Base-by-base conservation (phyloP, 2,329 filamentous ascomycete genomes). In the Pseudocercospora macadamiae region DNA sequence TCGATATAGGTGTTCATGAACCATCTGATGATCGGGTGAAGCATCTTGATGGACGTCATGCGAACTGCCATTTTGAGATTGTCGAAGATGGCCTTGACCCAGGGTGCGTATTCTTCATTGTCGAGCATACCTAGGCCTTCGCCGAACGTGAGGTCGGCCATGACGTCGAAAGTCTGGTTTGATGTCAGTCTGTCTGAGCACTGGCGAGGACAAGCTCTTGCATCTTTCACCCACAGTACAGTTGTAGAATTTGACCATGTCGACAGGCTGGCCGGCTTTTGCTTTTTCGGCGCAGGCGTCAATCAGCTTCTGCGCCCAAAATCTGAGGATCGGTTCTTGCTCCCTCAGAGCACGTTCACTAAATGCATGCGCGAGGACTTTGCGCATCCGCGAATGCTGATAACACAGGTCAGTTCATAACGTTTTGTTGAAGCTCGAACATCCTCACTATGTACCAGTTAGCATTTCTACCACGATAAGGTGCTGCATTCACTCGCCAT, bases 81-180 rank as follows among this genome's bases (percentile, higher is more conserved):
- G 36, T 7, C 60, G 52, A 68, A 67, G 49, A 69, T 66, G 9
- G 53, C 51, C 26, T 62, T 56, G 12, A 69, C 61, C 67, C 66
- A 70, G 2, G 59, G 45, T 12, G 16, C n/a, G 19, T 65, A 63
- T 18, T 66, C 63, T 23, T 49, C 54, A 7, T 60, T 52, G 19
- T 69, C 64, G 8, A 72, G 62, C 59, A 66, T 61, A 21, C 64
- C 47, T 3, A 71, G 58, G 37, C 54, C 37, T 51, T 72, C 69
- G n/a, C 62, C 62, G 52, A 70, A 69, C 1, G 64, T 62, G 3
- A 71, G 54, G 21, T 72, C 68, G 26, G 57, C 68, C 57, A 71
- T 71, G 42, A 71, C 63, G 28, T 70, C 68, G 28, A 67, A 68
- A 9, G 63, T 65, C 19, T 59, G 63, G 44, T 30, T 14, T 28